Conservation (phyloP, 306 rosid species). For the Pyrus betulifolia region DNA sequence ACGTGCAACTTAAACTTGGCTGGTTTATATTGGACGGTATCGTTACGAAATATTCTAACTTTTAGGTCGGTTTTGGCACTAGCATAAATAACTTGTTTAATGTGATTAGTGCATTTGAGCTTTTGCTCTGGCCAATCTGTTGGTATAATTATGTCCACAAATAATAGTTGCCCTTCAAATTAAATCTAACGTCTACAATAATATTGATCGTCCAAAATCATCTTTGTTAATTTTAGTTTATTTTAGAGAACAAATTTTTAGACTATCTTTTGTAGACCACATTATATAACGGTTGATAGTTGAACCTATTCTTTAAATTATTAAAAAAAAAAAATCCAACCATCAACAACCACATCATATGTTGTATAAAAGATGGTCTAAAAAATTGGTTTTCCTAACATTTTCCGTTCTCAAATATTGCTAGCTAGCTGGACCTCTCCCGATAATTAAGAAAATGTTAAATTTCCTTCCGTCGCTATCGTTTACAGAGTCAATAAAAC, state of each 20-base stretch:
- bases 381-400: too few relatives aligned
- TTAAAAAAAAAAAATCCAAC: too few relatives aligned
- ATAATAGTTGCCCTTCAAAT: background rate
- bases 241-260: too few relatives aligned
- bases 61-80: background rate
- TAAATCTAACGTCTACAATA: background rate
- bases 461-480: background rate
- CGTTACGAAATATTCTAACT: slow-evolving; percentile 25
- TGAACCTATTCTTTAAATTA: too few relatives aligned
- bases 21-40: slow-evolving; percentile 30
- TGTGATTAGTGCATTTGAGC: background rate
- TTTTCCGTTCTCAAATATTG: background rate
- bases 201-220: background rate
- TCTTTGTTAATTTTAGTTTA: background rate
- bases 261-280: too few relatives aligned
- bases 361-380: too few relatives aligned
- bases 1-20: slow-evolving; percentile 23
- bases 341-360: too few relatives aligned
- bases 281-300: too few relatives aligned
- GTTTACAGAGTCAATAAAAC: background rate
- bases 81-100: background rate
- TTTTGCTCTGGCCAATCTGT: background rate
- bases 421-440: background rate
- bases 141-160: background rate
- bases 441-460: background rate